A percentile compares a stretch with the other conserved stretches of the same genome.
Evolutionary conservation across 2,329 filamentous ascomycete genomes (phyloP).

Genomic region (Sordariomycetes sp.): DNA sequence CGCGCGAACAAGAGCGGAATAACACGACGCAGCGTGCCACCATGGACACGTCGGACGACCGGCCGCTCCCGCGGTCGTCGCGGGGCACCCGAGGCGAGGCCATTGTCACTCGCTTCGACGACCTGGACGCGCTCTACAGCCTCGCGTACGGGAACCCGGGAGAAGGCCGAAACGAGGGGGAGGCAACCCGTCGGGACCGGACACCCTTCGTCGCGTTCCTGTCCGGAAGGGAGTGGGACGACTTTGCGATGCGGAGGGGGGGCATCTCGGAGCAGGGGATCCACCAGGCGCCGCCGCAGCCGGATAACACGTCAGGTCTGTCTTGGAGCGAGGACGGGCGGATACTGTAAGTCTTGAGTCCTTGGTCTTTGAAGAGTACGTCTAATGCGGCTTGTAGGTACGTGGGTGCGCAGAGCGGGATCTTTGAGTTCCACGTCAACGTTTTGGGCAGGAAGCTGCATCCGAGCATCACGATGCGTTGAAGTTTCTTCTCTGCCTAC

Average conservation of each 20-base stretch:
- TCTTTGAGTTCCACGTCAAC: slow-evolving; percentile 63
- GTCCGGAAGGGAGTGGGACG: slow-evolving; percentile 3
- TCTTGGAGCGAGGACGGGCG: slow-evolving; percentile 49
- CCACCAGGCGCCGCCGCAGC: slow-evolving; percentile 26
- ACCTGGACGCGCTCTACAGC: slow-evolving; percentile 28
- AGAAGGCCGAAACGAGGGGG: not conserved
- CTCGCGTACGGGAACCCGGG: slow-evolving; percentile 13
- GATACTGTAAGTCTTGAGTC: slow-evolving; percentile 33
- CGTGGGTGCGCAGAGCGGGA: slow-evolving; percentile 55
- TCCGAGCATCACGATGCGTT: slow-evolving; percentile 41
- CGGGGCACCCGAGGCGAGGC: not conserved
- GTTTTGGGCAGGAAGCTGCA: slow-evolving; percentile 44
- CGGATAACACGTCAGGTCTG: slow-evolving; percentile 47
- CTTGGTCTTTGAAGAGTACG: no score
- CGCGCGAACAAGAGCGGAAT: slow-evolving; percentile 18
- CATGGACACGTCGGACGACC: not conserved
- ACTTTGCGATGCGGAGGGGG: slow-evolving; percentile 7
- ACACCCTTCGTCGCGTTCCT: slow-evolving; percentile 7
- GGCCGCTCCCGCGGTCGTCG: slow-evolving; percentile 1
- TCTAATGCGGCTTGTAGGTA: not conserved
- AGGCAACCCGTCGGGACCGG: slow-evolving; percentile 7
- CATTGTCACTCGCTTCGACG: slow-evolving; percentile 17
- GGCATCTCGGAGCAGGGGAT: slow-evolving; percentile 22
- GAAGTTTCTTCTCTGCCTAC: slow-evolving; percentile 10
- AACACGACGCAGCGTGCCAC: slow-evolving; percentile 16